Percentiles rank a stretch among this genome's conserved stretches.
Evolutionary conservation across 257 asterid species (phyloP).

Genomic region (Plectranthus barbatus): DNA sequence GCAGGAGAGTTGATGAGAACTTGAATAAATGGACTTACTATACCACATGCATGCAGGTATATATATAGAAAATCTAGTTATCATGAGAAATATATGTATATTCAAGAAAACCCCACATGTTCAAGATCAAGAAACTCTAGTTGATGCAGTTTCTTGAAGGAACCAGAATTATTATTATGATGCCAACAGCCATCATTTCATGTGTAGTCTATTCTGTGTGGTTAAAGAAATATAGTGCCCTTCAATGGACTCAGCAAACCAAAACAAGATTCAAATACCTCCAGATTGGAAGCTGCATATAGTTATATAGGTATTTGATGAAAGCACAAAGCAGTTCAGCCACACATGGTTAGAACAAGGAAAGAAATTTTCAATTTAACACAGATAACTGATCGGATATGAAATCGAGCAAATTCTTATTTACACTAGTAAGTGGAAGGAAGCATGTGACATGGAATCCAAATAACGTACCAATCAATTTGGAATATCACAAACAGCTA

Average conservation of each 20-base stretch:
- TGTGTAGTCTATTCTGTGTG: no score
- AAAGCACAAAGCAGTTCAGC: no score
- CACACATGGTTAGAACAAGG: background rate
- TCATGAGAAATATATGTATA: background rate
- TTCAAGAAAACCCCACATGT: background rate
- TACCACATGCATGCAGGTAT: background rate
- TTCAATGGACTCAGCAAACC: background rate
- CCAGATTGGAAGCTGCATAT: no score
- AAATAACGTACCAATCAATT: slow-evolving; percentile 25
- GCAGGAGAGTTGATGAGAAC: background rate
- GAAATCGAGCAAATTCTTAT: slow-evolving; percentile 9
- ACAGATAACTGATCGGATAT: background rate
- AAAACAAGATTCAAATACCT: background rate
- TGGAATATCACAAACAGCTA: slow-evolving; percentile 55
- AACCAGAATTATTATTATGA: background rate
- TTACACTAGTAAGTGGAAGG: background rate
- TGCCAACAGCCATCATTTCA: background rate
- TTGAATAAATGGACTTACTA: background rate
- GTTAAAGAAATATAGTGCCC: background rate
- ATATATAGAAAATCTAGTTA: background rate
- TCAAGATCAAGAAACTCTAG: background rate
- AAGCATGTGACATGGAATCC: slow-evolving; percentile 4
- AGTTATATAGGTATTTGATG: no score
- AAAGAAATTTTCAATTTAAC: no score
- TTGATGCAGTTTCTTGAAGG: background rate